A percentile compares a stretch with the other conserved stretches of the same genome.
These are phyloP conservation scores for Thelonectria olida DNA, from an alignment of 2,329 filamentous ascomycete genomes.

Conservation along the genomic window DNA sequence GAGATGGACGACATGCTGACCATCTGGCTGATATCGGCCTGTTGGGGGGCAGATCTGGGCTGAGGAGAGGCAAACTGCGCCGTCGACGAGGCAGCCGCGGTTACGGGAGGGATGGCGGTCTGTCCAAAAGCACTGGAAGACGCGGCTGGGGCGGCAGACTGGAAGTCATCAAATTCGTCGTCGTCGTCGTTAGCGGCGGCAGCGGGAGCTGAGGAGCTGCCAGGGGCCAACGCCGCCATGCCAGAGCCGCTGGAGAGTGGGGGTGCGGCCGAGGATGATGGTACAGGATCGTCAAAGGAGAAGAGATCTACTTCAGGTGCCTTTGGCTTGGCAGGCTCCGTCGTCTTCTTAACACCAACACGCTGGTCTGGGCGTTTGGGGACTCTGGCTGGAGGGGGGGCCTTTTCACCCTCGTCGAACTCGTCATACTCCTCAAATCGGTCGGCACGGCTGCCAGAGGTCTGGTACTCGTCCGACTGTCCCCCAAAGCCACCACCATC, in stretches of 20 bases:
- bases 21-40: slow-evolving; percentile 82
- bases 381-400: slow-evolving; percentile 57
- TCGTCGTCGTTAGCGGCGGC: slow-evolving; percentile 70
- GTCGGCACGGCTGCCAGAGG: slow-evolving; percentile 68
- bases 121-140: slow-evolving; percentile 46
- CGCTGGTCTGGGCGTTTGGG: slow-evolving; percentile 45
- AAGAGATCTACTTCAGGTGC: slow-evolving; percentile 93
- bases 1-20: slow-evolving; percentile 84
- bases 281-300: slow-evolving; percentile 83
- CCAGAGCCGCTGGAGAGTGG: slow-evolving; percentile 58
- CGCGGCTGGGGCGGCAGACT: slow-evolving; percentile 75
- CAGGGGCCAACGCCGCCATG: slow-evolving; percentile 54
- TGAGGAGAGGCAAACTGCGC: slow-evolving; percentile 82
- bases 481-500: slow-evolving; percentile 95
- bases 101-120: slow-evolving; percentile 58
- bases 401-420: slow-evolving; percentile 78
- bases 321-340: slow-evolving; percentile 80
- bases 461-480: slow-evolving; percentile 75
- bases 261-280: slow-evolving; percentile 55
- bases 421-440: slow-evolving; percentile 98
- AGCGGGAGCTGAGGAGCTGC: slow-evolving; percentile 30
- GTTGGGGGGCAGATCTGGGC: slow-evolving; percentile 84
- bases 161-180: slow-evolving; percentile 98
- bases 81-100: slow-evolving; percentile 62
- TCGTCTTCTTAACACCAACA: slow-evolving; percentile 50